These are phyloP conservation scores for Cladophialophora bantiana DNA, from an alignment of 2,329 filamentous ascomycete genomes.

Conservation along the genomic window DNA sequence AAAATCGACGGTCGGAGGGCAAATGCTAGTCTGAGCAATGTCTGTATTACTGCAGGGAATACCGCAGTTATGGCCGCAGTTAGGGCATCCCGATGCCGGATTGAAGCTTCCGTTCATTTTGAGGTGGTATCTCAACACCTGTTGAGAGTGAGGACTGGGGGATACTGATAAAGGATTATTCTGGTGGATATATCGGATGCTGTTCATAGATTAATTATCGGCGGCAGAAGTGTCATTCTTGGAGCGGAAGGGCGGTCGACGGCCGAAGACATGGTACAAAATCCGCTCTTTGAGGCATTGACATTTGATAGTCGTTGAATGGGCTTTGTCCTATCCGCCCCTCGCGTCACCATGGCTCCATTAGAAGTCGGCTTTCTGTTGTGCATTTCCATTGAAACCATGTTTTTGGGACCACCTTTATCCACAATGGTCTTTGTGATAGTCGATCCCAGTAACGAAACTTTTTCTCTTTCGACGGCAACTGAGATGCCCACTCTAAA, in stretches of 20 bases:
- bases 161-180: neutral
- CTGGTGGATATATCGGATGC: neutral
- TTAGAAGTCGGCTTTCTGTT: neutral
- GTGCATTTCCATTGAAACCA: neutral
- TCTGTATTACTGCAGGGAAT: neutral
- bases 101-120: neutral
- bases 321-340: neutral
- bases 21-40: neutral
- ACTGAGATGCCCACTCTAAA: slow-evolving; percentile 18
- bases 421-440: neutral
- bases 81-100: neutral
- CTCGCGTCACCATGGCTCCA: neutral
- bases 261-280: neutral
- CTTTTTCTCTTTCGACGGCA: neutral
- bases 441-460: neutral
- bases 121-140: neutral
- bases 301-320: neutral
- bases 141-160: neutral
- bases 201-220: neutral
- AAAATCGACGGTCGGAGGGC: neutral
- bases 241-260: neutral
- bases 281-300: neutral
- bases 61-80: neutral
- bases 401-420: neutral
- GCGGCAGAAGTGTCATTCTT: neutral